Evolutionary conservation across 805 yeast genomes (phyloP).

Genomic region (Debaryomyces hansenii): DNA sequence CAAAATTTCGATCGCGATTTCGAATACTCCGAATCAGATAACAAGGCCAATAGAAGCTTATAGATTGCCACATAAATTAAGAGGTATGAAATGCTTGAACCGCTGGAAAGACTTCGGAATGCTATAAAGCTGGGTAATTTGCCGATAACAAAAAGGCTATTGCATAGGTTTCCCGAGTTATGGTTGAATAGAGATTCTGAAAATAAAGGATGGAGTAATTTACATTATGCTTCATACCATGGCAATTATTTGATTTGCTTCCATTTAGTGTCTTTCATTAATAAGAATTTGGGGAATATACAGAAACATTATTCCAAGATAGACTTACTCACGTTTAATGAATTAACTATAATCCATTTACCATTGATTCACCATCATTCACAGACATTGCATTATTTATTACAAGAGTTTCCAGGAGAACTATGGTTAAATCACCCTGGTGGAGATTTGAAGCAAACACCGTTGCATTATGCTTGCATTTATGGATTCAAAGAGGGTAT

Average conservation of each 20-base stretch:
- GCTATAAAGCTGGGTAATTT: slow-evolving; percentile 41
- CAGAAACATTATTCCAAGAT: slow-evolving; percentile 13
- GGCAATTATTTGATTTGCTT: slow-evolving; percentile 44
- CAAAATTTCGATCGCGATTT: background rate
- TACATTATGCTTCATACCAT: slow-evolving; percentile 41
- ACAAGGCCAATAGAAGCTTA: background rate
- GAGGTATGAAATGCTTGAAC: slow-evolving; percentile 30
- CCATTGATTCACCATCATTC: slow-evolving; percentile 30
- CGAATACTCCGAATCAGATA: background rate
- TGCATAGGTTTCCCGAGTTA: slow-evolving; percentile 40
- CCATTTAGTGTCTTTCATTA: slow-evolving; percentile 36
- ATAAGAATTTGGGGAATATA: slow-evolving; percentile 16
- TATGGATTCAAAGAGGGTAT: slow-evolving; percentile 38
- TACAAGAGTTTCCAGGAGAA: slow-evolving; percentile 42
- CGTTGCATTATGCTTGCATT: slow-evolving; percentile 37
- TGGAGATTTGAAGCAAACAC: slow-evolving; percentile 32
- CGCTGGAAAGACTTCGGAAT: slow-evolving; percentile 35
- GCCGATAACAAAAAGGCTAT: slow-evolving; percentile 37
- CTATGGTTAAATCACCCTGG: slow-evolving; percentile 39
- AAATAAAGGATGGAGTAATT: slow-evolving; percentile 40
- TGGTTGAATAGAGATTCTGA: slow-evolving; percentile 42
- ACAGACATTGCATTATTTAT: slow-evolving; percentile 43
- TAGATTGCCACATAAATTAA: background rate
- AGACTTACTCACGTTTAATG: slow-evolving; percentile 39
- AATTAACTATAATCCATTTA: slow-evolving; percentile 36